These are phyloP conservation scores for Microsporum canis DNA, from an alignment of 2,329 filamentous ascomycete genomes.

Conservation along the genomic window DNA sequence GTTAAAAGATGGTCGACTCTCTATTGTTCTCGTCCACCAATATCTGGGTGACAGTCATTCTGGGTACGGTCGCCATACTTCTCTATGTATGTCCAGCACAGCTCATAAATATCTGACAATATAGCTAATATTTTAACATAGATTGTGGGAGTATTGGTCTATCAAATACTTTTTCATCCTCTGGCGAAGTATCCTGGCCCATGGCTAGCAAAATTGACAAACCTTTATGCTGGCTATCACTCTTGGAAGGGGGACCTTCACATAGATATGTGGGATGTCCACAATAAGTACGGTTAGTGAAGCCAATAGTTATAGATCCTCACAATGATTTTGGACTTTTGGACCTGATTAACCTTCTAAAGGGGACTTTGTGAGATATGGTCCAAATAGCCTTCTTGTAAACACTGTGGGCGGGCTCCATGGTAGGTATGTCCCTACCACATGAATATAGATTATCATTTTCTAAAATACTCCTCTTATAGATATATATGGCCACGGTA, in stretches of 20 bases:
- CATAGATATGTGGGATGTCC: neutral
- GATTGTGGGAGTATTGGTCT: neutral
- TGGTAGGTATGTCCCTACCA: slow-evolving; percentile 69
- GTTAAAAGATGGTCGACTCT: neutral
- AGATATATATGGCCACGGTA: slow-evolving; percentile 36
- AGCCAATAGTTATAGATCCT: too few species aligned
- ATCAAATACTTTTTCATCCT: slow-evolving; percentile 1
- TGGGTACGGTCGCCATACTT: neutral
- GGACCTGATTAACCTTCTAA: neutral
- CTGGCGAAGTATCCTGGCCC: neutral
- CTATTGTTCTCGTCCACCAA: neutral
- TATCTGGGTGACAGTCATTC: neutral
- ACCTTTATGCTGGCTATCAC: neutral
- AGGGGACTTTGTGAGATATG: neutral
- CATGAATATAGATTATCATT: slow-evolving; percentile 50
- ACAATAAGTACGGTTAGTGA: neutral
- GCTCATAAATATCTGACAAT: neutral
- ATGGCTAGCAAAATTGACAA: neutral
- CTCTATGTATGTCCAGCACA: neutral
- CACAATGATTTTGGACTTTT: neutral
- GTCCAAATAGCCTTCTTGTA: neutral
- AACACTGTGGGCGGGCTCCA: slow-evolving; percentile 19
- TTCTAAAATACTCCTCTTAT: slow-evolving; percentile 59
- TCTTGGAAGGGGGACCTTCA: neutral
- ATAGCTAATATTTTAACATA: neutral